Evolutionary conservation across 257 asterid genomes (phyloP).

Genomic region (Petunia secreta): DNA sequence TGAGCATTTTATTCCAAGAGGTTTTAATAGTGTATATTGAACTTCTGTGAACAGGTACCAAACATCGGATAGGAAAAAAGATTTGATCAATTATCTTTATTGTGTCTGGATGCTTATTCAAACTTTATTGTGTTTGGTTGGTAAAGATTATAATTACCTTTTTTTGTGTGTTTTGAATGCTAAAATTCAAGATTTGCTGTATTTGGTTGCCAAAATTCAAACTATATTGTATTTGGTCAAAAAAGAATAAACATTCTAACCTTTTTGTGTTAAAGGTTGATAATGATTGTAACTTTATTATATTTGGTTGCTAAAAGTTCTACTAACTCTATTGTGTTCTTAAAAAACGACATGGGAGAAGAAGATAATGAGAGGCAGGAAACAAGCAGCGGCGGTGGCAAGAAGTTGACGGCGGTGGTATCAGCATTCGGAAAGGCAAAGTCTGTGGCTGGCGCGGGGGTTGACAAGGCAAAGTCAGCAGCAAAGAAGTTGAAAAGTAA

Average conservation of each 20-base stretch:
- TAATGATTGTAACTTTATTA: not conserved
- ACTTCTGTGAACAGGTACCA: too few relatives aligned
- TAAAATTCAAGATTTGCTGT: too few relatives aligned
- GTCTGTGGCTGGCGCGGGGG: slow-evolving; percentile 24
- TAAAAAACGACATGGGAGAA: not conserved
- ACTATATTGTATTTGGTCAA: not conserved
- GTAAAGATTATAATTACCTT: too few relatives aligned
- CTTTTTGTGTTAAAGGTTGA: not conserved
- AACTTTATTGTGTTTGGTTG: not conserved
- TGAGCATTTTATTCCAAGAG: too few relatives aligned
- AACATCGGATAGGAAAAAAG: too few relatives aligned
- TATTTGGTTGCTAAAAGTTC: not conserved
- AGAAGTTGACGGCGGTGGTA: slow-evolving; percentile 28
- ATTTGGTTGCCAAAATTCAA: not conserved
- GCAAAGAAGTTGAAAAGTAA: slow-evolving; percentile 28
- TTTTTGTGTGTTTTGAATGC: too few relatives aligned
- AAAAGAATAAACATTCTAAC: not conserved
- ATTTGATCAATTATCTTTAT: too few relatives aligned
- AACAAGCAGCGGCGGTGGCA: not conserved
- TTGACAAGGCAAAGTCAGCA: slow-evolving; percentile 32
- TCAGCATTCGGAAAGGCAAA: slow-evolving; percentile 36
- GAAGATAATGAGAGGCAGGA: not conserved
- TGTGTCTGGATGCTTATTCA: too few relatives aligned
- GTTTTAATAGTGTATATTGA: too few relatives aligned
- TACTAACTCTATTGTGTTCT: not conserved